Evolutionary conservation across 257 asterid genomes (phyloP), one percentile per base, ranked within the genome.

Genomic region (Solanum peruvianum): DNA sequence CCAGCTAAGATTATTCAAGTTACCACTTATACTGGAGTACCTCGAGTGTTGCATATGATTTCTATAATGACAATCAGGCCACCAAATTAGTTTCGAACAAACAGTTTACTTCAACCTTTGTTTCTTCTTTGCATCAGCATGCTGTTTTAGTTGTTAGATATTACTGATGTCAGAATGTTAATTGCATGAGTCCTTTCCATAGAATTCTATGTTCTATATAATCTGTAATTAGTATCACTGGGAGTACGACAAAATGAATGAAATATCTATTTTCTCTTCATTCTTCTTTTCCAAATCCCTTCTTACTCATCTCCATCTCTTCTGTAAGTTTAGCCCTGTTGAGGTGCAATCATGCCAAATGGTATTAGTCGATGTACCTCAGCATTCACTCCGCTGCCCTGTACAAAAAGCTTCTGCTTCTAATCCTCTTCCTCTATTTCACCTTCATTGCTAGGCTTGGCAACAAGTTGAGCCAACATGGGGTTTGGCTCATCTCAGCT

Each of bases 391-490:
- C 81, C 2, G 4, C 42, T 21, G 49, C 31, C 82, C 42, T 73
- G 31, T 37, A n/a, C 31, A 4, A 73, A 11, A 73, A 73, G 23
- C 58, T 64, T 86, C 82, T 82, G 64, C 94, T 89, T 80, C 86
- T 27, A 5, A 64, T 37, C 85, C 23, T 15, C 69, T 25, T 87
- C 71, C 71, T 86, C 60, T 13, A 76, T 72, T 76, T 90, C 58
- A 29, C 86, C 45, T 83, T 84, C 72, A 15, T 72, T 12, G 27
- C 58, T 84, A 47, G 49, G 52, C 52, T 23, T 11, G 82, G 44
- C 49, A 73, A 73, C 52, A 8, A 21, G 27, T 11, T 18, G 11
- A 37, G 52, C 31, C 18, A 27, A 21, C 82, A 39, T 21, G 31
- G 45, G 29, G 52, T 73, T 73, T 13, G 9, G 49, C 82, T 39